These are phyloP conservation scores for Agrostemma githago DNA, from an alignment of 148 eudicot species.

Conservation along the genomic window DNA sequence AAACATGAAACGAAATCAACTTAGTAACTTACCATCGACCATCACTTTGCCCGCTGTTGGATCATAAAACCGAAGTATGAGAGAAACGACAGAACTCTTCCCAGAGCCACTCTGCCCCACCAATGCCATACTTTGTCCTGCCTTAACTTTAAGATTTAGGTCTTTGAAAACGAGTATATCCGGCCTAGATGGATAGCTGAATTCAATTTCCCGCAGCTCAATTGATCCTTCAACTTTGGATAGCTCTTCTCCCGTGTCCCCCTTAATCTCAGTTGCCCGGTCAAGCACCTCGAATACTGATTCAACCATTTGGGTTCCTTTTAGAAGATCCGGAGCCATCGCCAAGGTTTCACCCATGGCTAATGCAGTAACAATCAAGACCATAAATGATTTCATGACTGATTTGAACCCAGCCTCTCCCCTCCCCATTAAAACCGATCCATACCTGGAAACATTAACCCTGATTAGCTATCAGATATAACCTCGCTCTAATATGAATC, in stretches of 20 bases:
- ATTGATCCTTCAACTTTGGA: constrained; percentile 62
- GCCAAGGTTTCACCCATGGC: constrained; percentile 97
- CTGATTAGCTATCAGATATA: neutral
- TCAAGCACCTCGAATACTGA: constrained; percentile 91
- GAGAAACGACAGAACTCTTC: constrained; percentile 83
- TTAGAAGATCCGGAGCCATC: constrained; percentile 86
- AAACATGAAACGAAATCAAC: constrained; percentile 13
- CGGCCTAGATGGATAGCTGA: constrained; percentile 90
- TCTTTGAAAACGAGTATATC: constrained; percentile 62
- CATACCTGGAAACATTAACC: constrained; percentile 53
- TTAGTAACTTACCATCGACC: constrained; percentile 90
- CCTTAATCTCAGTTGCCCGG: constrained; percentile 47
- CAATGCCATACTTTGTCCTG: constrained; percentile 86
- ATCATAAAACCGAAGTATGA: constrained; percentile 88
- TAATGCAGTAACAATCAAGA: constrained; percentile 84
- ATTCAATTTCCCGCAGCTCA: constrained; percentile 68
- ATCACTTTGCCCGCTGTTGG: constrained; percentile 71
- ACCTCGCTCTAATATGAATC: neutral
- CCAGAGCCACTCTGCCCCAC: constrained; percentile 98
- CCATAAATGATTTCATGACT: constrained; percentile 95
- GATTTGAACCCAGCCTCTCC: constrained; percentile 75
- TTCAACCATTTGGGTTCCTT: constrained; percentile 91
- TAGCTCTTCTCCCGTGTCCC: constrained; percentile 75
- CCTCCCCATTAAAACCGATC: constrained; percentile 81
- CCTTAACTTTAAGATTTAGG: constrained; percentile 54